phyloP scores from a whole-genome alignment of 805 yeast genomes.

The Barnettozyma sp. region DNA sequence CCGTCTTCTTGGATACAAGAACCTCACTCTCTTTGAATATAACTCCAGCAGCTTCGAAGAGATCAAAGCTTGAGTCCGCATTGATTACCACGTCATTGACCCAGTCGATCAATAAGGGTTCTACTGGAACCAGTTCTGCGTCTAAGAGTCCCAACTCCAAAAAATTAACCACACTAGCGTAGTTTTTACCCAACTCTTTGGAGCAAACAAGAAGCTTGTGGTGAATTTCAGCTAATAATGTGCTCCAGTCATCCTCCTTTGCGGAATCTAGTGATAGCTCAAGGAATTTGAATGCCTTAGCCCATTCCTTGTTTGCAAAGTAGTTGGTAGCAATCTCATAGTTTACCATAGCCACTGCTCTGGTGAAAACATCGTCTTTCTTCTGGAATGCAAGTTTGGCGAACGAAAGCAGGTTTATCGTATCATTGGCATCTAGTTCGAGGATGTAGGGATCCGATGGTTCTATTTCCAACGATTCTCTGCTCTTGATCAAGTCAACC shows the following conservation, averaged over 20 bases:
- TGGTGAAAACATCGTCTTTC: constrained; percentile 28
- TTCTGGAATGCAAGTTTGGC: constrained; percentile 32
- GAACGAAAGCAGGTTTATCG: constrained; percentile 29
- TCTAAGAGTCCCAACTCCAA: constrained; percentile 28
- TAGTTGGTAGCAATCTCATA: constrained; percentile 48
- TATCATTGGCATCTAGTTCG: constrained; percentile 10
- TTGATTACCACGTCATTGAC: constrained; percentile 16
- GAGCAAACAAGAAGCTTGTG: constrained; percentile 35
- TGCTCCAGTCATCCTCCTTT: constrained; percentile 37
- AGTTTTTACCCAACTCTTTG: constrained; percentile 24
- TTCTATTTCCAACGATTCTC: constrained; percentile 12
- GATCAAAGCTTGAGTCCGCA: constrained; percentile 22
- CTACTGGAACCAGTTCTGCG: background rate
- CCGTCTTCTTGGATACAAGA: constrained; percentile 15
- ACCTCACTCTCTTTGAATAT: constrained; percentile 17
- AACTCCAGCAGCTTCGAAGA: constrained; percentile 20
- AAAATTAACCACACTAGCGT: constrained; percentile 29
- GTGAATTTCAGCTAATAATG: constrained; percentile 28
- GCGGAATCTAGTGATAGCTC: constrained; percentile 32
- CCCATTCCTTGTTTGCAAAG: constrained; percentile 27
- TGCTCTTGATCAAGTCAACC: constrained; percentile 26
- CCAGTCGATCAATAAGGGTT: constrained; percentile 2
- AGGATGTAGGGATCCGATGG: constrained; percentile 13
- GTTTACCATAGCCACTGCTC: constrained; percentile 37
- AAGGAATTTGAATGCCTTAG: constrained; percentile 36